Evolutionary conservation across 1,284 basidiomycete species (phyloP), one percentile per base, ranked within the genome.

Genomic region (Heterobasidion irregulare): DNA sequence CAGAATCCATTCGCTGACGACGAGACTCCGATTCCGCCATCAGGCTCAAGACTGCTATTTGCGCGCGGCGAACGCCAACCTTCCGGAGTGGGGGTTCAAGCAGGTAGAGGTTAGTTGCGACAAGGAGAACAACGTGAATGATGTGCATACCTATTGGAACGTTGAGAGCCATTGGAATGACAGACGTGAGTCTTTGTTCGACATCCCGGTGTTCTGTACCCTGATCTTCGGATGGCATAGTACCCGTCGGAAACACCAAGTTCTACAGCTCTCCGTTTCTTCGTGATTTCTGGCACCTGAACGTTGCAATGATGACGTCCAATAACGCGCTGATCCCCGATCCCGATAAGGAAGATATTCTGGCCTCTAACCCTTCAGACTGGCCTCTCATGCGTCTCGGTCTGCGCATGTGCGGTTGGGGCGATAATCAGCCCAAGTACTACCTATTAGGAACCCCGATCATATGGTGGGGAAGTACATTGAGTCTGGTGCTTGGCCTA

Each of bases 21-120:
- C 95, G 1, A 77, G 93, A 16, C 69, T 99, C 70, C 78, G 96
- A 53, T 86, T 99, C 75, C 80, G 78, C 59, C 95, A 99, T 70
- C 67, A 83, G 56, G 71, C 74, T 41, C 73, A 90, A 10, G 90
- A 89, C 4, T 98, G 94, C 68, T 98, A 98, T 72, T 73, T 99
- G 47, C 81, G 88, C 19, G 95, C 96, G 2, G 90, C 90, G 52
- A 98, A 96, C 67, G 82, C 86, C 1, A 78, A 92, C 47, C 73
- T 99, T 43, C 96, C 97, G 1, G 92, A 97, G 70, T 99, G 96
- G 97, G 96, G 96, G 19, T 99, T 98, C 82, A 98, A 98, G 74
- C 97, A 99, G 74, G 81, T 98, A 57, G 96, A 99, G 70, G 95
- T 98, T 48, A 89, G 86, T 59, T 99, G 97, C 70, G 86, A 87